Evolutionary conservation across 225 moss, liverwort and hornwort species (phyloP), one percentile per base, ranked within the genome.

Genomic region (Marchantia paleacea): DNA sequence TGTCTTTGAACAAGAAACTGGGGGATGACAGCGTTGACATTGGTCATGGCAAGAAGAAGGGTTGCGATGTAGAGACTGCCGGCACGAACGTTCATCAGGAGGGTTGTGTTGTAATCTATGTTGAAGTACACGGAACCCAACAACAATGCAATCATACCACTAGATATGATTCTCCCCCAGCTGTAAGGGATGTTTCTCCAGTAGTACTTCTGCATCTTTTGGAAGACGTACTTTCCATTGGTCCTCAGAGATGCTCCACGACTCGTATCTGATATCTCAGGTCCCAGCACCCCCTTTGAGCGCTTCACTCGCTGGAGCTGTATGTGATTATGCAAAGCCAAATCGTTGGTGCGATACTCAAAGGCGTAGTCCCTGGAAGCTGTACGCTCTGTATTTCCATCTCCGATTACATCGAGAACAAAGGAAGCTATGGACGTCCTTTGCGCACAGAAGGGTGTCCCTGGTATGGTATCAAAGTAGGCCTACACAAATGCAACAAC

Each of bases 131-230:
- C 58, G 71, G 93, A 85, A 22, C 97, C 97, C 81, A 97, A 76
- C 61, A 97, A 70, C 31, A 95, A 54, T n/a, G 80, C 91, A 83
- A 85, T 79, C 50, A 66, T 52, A 58, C 90, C 10, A 55, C 91
- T 52, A 52, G 89, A 77, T 64, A 85, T 90, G 87, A 95, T 85
- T 62, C 97, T 86, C 39, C 90, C 92, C 81, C 92, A 97, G 84
- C 81, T 97, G 84, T 97, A 97, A 55, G 88, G 80, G 57, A 92
- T 87, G 63, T 97, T 97, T 68, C 97, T 90, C 97, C 97, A 97
- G 72, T 93, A 95, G 16, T 84, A 73, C 16, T 84, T 79, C 75
- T 94, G 95, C 55, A 89, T 51, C 81, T 72, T 91, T 47, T 57
- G n/a, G 67, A 93, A 51, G 53, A 86, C 76, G 69, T 88, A 84